phyloP scores from a whole-genome alignment of 2,329 filamentous ascomycete genomes.

The Sordariomycetes sp. region DNA sequence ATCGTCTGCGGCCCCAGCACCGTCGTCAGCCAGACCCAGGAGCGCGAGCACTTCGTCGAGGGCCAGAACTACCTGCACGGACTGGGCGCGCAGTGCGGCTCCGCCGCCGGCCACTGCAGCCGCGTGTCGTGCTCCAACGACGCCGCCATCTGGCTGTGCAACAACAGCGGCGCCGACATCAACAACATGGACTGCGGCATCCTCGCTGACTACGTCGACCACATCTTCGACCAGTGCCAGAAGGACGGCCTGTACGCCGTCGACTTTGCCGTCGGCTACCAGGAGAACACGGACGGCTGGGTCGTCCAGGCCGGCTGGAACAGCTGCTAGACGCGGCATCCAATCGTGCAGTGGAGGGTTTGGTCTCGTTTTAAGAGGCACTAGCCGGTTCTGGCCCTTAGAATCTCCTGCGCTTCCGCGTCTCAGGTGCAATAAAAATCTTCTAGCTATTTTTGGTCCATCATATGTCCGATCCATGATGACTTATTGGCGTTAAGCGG shows the following conservation, averaged over 20 bases:
- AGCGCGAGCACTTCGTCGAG: slow-evolving; percentile 1
- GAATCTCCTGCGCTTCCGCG: too few relatives aligned
- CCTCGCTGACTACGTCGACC: background rate
- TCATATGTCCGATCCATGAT: too few relatives aligned
- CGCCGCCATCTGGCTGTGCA: background rate
- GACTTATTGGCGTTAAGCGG: too few relatives aligned
- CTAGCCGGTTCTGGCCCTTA: too few relatives aligned
- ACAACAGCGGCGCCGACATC: background rate
- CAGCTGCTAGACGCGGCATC: too few relatives aligned
- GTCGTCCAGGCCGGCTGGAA: background rate
- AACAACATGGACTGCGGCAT: background rate
- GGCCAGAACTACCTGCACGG: background rate
- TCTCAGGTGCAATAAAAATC: too few relatives aligned
- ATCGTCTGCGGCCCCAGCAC: background rate
- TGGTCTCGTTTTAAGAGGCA: too few relatives aligned
- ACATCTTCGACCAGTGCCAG: background rate
- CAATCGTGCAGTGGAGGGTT: too few relatives aligned
- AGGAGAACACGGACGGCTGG: background rate
- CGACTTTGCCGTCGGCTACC: background rate
- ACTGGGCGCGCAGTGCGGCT: background rate
- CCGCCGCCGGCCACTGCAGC: background rate
- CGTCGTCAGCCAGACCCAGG: too few relatives aligned
- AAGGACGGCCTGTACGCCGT: background rate
- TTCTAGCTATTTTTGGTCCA: too few relatives aligned
- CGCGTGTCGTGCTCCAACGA: background rate